phyloP scores from a whole-genome alignment of 2,329 filamentous ascomycete genomes.

The Thyridium curvatum region DNA sequence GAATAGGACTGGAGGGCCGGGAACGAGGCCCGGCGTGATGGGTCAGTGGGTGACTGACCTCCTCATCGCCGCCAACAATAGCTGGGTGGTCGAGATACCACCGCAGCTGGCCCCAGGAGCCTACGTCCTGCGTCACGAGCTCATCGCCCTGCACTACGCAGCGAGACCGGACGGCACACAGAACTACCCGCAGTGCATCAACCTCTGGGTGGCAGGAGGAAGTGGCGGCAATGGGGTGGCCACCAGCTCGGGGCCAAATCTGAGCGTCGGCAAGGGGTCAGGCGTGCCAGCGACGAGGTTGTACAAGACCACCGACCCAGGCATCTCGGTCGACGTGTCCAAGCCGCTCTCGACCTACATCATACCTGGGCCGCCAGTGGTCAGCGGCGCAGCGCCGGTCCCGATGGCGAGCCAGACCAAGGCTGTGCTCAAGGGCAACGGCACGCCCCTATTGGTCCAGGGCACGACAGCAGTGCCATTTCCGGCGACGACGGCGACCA shows the following conservation, averaged over 20 bases:
- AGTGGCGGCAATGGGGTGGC: background rate
- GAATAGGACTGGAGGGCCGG: conserved; percentile 8
- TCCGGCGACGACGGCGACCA: background rate
- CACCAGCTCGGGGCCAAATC: background rate
- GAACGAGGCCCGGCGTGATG: no score
- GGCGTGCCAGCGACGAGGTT: conserved; percentile 13
- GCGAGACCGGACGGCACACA: conserved; percentile 15
- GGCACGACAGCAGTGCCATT: conserved; percentile 13
- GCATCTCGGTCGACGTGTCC: conserved; percentile 16
- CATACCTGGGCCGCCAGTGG: conserved; percentile 20
- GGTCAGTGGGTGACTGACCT: conserved; percentile 34
- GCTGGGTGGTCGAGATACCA: conserved; percentile 40
- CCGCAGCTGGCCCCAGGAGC: conserved; percentile 32
- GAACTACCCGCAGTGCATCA: conserved; percentile 23
- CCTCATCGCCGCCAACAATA: conserved; percentile 47
- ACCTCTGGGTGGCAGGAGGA: conserved; percentile 17
- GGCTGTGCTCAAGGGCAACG: conserved; percentile 9
- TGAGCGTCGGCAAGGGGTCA: conserved; percentile 4
- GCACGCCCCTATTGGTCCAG: conserved; percentile 17
- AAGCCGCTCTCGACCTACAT: conserved; percentile 12
- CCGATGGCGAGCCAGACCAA: conserved; percentile 13
- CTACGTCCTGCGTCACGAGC: conserved; percentile 49
- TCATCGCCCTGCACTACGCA: conserved; percentile 30
- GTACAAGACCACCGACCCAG: conserved; percentile 15
- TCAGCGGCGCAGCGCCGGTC: conserved; percentile 14